Conservation (phyloP, 2,329 filamentous ascomycete species). For the Drechslerella dactyloides region DNA sequence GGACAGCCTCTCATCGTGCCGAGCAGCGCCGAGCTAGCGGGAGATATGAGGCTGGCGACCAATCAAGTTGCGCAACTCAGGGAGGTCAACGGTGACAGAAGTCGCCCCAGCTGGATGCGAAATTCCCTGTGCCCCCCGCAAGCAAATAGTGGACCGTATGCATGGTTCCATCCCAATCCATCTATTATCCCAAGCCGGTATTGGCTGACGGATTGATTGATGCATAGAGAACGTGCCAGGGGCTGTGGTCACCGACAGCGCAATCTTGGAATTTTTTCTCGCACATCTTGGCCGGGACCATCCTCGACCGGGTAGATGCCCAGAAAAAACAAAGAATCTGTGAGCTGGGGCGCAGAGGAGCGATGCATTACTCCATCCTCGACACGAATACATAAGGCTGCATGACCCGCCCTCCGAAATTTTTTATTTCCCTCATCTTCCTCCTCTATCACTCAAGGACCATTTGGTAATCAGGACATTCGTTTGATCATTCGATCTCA, state of each 20-base stretch:
- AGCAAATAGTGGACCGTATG: slow-evolving; percentile 40
- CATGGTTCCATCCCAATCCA: slow-evolving; percentile 24
- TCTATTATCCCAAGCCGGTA: neutral
- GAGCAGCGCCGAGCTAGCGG: too few species aligned
- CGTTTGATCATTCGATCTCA: slow-evolving; percentile 50
- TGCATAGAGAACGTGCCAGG: slow-evolving; percentile 10
- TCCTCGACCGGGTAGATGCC: neutral
- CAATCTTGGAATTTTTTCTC: slow-evolving; percentile 41
- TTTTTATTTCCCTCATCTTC: slow-evolving; percentile 8
- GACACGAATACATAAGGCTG: slow-evolving; percentile 47
- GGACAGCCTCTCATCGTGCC: too few species aligned
- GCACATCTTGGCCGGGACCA: slow-evolving; percentile 21
- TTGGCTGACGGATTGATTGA: slow-evolving; percentile 15
- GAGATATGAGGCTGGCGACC: slow-evolving; percentile 21
- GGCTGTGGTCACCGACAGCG: slow-evolving; percentile 34
- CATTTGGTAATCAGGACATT: slow-evolving; percentile 35
- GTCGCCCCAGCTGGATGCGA: slow-evolving; percentile 12
- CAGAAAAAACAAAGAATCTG: slow-evolving; percentile 31
- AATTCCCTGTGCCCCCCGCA: slow-evolving; percentile 13
- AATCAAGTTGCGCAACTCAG: slow-evolving; percentile 45
- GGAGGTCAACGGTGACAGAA: slow-evolving; percentile 16
- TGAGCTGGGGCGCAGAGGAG: neutral
- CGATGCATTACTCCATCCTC: neutral
- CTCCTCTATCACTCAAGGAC: slow-evolving; percentile 25
- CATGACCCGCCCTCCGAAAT: slow-evolving; percentile 20